These are phyloP conservation scores for Amylostereum chailletii DNA, from an alignment of 1,284 basidiomycete species.

Conservation along the genomic window DNA sequence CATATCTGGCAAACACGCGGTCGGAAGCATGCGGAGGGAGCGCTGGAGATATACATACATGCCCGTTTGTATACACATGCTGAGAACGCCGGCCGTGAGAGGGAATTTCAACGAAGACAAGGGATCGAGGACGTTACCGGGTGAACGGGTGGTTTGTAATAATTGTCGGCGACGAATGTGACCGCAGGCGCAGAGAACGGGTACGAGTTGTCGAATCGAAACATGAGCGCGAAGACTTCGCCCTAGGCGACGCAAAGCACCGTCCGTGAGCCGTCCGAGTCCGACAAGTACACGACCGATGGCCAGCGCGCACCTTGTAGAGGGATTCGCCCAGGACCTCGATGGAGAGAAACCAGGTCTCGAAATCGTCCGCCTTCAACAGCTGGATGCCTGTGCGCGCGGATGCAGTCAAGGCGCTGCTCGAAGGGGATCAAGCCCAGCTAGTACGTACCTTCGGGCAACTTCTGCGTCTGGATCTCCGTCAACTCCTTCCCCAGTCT, in stretches of 20 bases:
- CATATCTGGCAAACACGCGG: conserved; percentile 48
- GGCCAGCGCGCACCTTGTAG: conserved; percentile 44
- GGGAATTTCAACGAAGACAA: conserved; percentile 9
- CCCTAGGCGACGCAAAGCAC: conserved; percentile 32
- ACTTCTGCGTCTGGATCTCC: conserved; percentile 63
- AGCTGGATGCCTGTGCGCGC: conserved; percentile 52
- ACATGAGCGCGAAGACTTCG: conserved; percentile 68
- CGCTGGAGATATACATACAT: conserved; percentile 39
- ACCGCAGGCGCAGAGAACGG: conserved; percentile 80
- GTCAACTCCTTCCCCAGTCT: conserved; percentile 65
- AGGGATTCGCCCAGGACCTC: conserved; percentile 73
- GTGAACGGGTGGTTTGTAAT: conserved; percentile 58
- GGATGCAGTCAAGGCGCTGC: not conserved
- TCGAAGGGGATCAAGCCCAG: not conserved
- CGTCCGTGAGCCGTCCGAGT: too few species aligned
- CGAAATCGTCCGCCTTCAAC: conserved; percentile 63
- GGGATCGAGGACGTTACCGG: conserved; percentile 41
- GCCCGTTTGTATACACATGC: conserved; percentile 83
- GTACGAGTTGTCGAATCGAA: conserved; percentile 68
- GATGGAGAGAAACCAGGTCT: conserved; percentile 65
- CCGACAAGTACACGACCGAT: too few species aligned
- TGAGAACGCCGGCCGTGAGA: conserved; percentile 18
- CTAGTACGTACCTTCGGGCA: conserved; percentile 27
- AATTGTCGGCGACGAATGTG: conserved; percentile 63
- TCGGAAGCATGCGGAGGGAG: conserved; percentile 7